Base-by-base conservation (phyloP, 2,329 filamentous ascomycete species). In the Penicillium sp. region DNA sequence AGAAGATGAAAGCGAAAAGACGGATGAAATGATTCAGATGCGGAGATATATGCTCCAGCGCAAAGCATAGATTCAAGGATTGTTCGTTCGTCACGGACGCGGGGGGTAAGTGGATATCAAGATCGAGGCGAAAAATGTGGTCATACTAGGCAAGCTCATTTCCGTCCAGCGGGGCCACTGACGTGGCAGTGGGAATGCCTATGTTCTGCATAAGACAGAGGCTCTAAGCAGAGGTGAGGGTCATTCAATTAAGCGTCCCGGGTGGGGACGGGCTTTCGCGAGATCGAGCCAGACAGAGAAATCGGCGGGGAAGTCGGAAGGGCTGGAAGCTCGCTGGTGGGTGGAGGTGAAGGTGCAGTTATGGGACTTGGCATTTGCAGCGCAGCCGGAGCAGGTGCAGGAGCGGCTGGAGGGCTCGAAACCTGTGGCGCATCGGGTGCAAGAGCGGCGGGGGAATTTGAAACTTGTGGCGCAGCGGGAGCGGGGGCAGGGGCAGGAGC, bases 191-290 rank as follows among this genome's bases (percentile, higher is more conserved):
- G 42, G 20, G 35, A 43, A 50, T 49, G 53, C 50, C 47, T 61
- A 34, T 50, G 35, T 49, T 58, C 55, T 51, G 53, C 35, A 47
- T 16, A 31, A 38, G 38, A 35, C 16, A n/a, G 31, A 45, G 38
- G 16, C 45, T 45, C 3, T 42, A 48, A 38, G 48, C 50, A 53
- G 49, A 54, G 20, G 56, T 35, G 29, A 49, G 40, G 20, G 39
- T 60, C 55, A 45, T 52, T 62, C 52, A 58, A 55, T 59, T 61
- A 63, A 37, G 49, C 43, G 42, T 56, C 46, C 69, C 83, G 81
- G 35, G 81, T 81, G 6, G 82, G 81, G 39, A 85, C 79, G 26
- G 83, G 81, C 69, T 85, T 85, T 53, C 82, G 79, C 62, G 72
- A 76, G 57, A 83, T 75, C 26, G 76, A 59, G 42, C 47, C 60